Conservation (phyloP, 306 rosid genomes). For the Cucurbita maxima region DNA sequence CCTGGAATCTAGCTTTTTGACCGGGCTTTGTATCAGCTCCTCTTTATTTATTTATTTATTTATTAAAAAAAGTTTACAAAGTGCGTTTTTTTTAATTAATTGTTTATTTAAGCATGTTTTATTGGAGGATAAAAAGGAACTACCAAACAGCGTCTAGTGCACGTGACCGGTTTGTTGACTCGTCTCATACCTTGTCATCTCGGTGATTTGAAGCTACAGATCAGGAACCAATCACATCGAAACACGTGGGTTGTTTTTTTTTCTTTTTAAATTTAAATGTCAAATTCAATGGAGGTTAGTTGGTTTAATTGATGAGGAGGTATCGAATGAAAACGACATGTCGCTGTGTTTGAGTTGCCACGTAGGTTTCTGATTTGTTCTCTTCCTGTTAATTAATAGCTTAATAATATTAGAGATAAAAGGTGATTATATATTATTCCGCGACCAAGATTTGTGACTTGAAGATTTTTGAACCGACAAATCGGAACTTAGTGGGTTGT, state of each 20-base stretch:
- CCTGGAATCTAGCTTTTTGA: slow-evolving; percentile 3
- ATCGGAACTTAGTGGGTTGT: background rate
- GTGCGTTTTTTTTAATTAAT: background rate
- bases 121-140: background rate
- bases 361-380: background rate
- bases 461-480: background rate
- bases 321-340: background rate
- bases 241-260: background rate
- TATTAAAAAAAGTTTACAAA: background rate
- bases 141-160: background rate
- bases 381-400: background rate
- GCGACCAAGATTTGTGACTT: slow-evolving; percentile 1
- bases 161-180: background rate
- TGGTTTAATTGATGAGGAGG: no score
- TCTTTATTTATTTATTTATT: background rate
- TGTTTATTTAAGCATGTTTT: background rate
- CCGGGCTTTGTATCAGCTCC: background rate
- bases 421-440: background rate
- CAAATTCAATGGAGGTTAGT: background rate
- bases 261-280: no score
- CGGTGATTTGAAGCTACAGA: background rate
- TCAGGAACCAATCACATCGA: background rate
- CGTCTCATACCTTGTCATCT: background rate
- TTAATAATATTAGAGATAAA: background rate
- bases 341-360: background rate